Evolutionary conservation across 148 eudicot species (phyloP), one percentile per base, ranked within the genome.

Genomic region (Euryodendron excelsum): DNA sequence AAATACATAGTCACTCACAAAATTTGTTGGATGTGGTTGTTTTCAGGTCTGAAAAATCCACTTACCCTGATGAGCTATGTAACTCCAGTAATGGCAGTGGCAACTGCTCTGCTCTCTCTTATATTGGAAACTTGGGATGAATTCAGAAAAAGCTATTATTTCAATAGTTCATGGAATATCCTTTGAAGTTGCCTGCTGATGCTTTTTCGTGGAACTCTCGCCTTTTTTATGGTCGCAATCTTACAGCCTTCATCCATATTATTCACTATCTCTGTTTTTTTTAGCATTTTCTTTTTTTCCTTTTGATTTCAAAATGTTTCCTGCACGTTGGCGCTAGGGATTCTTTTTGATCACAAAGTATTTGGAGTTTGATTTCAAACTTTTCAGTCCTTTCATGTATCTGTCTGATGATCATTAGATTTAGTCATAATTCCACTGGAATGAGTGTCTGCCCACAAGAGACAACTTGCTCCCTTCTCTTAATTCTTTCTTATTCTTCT

Each of bases 121-220:
- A 13, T 85, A 64, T 1, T 95, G 82, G 99, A 96, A 79, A 98
- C 99, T 27, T 96, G 99, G 99, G 78, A 89, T 72, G 95, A 93
- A 65, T 90, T 93, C 79, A 78, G 79, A 53, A 86, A 53, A 31
- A 96, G 82, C 74, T 80, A 39, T 79, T 96, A 96, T 80, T 96
- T 96, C 58, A 78, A 93, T 82, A 93, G 88, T 87, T 86, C 92
- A 58, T 86, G 88, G 90, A 91, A 93, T 84, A 78, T 91, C 25
- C 23, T 63, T 47, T 87, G 92, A 71, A 96, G 95, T 84, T 89
- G 92, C 81, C 88, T 96, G 78, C 90, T 96, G 78, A 90, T 96
- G 99, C 90, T 96, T 81, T 90, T 96, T 82, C 98, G 99, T 61
- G 99, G 99, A 75, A 90, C 91, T 72, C 89, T 96, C 52, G 99